Evolutionary conservation across 1,284 basidiomycete genomes (phyloP).

Genomic region (Phellopilus nigrolimitatus): DNA sequence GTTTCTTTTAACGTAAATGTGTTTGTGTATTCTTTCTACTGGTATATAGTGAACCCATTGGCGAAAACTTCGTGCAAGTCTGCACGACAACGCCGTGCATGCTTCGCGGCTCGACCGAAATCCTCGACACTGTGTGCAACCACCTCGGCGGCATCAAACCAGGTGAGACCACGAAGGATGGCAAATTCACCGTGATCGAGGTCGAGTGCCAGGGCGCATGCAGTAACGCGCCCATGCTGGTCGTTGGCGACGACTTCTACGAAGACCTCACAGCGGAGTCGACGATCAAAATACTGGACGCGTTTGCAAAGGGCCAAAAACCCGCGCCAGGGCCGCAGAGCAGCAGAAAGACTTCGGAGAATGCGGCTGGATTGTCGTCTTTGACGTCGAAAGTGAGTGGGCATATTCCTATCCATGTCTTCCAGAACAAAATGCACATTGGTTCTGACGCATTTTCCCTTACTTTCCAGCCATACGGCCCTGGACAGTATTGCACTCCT

Average conservation of each 20-base stretch:
- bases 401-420: neutral
- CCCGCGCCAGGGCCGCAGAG: slow-evolving; percentile 93
- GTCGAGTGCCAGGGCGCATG: slow-evolving; percentile 99
- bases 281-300: slow-evolving; percentile 84
- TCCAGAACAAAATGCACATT: neutral
- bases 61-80: slow-evolving; percentile 92
- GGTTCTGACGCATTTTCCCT: slow-evolving; percentile 17
- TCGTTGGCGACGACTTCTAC: slow-evolving; percentile 95
- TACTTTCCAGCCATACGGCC: slow-evolving; percentile 78
- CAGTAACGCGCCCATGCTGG: slow-evolving; percentile 99
- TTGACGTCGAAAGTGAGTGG: slow-evolving; percentile 72
- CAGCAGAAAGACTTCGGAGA: slow-evolving; percentile 82
- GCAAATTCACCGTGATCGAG: slow-evolving; percentile 96
- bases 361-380: slow-evolving; percentile 84
- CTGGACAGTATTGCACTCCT: slow-evolving; percentile 82
- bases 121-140: slow-evolving; percentile 80
- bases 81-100: slow-evolving; percentile 99
- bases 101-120: slow-evolving; percentile 88
- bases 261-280: slow-evolving; percentile 96
- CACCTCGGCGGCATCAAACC: slow-evolving; percentile 84
- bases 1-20: neutral
- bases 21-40: neutral
- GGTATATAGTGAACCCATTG: slow-evolving; percentile 79
- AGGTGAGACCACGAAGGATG: slow-evolving; percentile 90
- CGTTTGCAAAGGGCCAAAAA: slow-evolving; percentile 80